These are phyloP conservation scores for Tilletia caries DNA, from an alignment of 1,284 basidiomycete species.

Conservation along the genomic window DNA sequence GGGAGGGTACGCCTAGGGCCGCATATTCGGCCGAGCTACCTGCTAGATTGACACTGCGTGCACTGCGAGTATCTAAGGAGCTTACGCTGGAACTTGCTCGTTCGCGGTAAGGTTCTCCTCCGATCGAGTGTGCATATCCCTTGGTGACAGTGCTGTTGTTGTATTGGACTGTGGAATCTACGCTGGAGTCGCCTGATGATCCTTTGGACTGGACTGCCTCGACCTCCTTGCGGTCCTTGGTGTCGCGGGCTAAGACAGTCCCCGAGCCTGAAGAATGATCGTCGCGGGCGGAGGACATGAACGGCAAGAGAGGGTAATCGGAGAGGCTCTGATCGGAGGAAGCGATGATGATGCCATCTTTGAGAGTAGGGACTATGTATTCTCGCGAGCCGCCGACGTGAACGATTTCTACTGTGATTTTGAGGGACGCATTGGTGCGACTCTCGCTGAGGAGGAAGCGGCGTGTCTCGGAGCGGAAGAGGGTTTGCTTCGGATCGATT, in stretches of 20 bases:
- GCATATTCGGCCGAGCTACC: not conserved
- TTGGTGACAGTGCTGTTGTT: not conserved
- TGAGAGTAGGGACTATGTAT: slow-evolving; percentile 59
- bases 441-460: slow-evolving; percentile 70
- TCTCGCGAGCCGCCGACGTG: slow-evolving; percentile 63
- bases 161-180: no score
- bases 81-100: slow-evolving; percentile 7
- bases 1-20: not conserved
- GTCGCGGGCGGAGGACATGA: not conserved
- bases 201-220: not conserved
- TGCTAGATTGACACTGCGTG: not conserved
- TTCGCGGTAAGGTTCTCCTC: slow-evolving; percentile 1
- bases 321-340: not conserved
- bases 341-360: slow-evolving; percentile 6
- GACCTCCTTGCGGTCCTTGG: not conserved
- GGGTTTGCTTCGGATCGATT: slow-evolving; percentile 7
- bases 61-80: slow-evolving; percentile 7
- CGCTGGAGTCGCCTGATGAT: no score
- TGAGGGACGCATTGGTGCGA: slow-evolving; percentile 72
- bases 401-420: slow-evolving; percentile 66
- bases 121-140: not conserved
- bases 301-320: slow-evolving; percentile 6
- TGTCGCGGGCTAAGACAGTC: not conserved
- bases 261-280: not conserved
- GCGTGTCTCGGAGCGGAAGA: slow-evolving; percentile 59